Evolutionary conservation across 2,329 filamentous ascomycete species (phyloP), one percentile per base, ranked within the genome.

Genomic region (Aspergillus udagawae): DNA sequence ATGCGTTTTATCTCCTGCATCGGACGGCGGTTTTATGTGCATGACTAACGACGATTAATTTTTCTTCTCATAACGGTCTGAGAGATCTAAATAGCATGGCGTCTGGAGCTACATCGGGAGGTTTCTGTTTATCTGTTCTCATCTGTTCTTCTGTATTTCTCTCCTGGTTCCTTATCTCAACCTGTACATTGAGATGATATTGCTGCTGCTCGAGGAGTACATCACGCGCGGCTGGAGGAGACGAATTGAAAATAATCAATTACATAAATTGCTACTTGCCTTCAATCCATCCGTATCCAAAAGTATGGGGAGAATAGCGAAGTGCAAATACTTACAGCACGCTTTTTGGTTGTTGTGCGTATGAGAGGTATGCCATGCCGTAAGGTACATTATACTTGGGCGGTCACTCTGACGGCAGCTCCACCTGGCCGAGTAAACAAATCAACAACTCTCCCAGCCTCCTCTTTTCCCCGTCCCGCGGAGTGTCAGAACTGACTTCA

Each of bases 381-480:
- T n/a, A 10, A 10, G 9, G 14, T 42, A 28, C 4, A 12, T 10
- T 21, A 9, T 21, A 4, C n/a, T 21, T 20, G 55, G 60, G 58
- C 60, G 60, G 60, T 60, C 55, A 50, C 49, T 42, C 49, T 21
- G 10, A 29, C 49, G 53, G 58, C 28, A 49, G 52, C 55, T 60
- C 59, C 59, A 57, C 55, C 49, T 41, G 51, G 29, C 20, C 27
- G 49, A 49, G 60, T 62, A 62, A 62, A 62, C 60, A 63, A 63
- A 61, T 55, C 54, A 55, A 53, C 51, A 61, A 57, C 41, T 38
- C 48, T 51, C 59, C 60, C 63, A 64, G 55, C 62, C 63, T 61
- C 62, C 62, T 59, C 60, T 58, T 61, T 63, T 60, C 55, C 55
- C 47, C 32, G 32, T 56, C 58, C 55, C 52, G 53, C 47, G 6